Base-by-base conservation (phyloP, 1,139 yeast species). In the Suhomyces bokatorum region DNA sequence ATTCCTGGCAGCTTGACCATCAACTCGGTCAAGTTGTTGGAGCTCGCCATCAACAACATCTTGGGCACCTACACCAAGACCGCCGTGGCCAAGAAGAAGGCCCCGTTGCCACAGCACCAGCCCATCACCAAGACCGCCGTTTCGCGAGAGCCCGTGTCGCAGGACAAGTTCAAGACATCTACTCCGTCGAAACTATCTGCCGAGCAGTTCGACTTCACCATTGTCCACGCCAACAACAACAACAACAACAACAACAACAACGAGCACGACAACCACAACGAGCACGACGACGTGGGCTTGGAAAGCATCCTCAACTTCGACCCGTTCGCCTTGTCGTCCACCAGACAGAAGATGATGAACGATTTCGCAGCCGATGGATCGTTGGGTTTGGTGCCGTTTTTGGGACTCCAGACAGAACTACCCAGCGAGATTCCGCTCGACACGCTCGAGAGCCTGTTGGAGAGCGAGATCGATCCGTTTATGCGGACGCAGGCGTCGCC, bases 321-420 rank as follows among this genome's bases (percentile, higher is more conserved):
- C 50, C 78, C 77, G 5, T 73, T 67, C 51, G 68, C 70, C 39
- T 65, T 66, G 35, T 64, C 65, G 47, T 51, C 67, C 32, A 62
- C 61, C 43, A 66, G 70, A 54, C 60, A 77, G 56, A 51, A 63
- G 54, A 59, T 73, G 59, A 61, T 73, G 53, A 70, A 70, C 50
- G 85, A 80, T 50, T 82, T 81, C 62, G 85, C 82, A 11, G 85
- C 85, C 12, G 88, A 82, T 64, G 87, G 87, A 0, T 82, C 87
- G 0, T 62, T 82, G 37, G 88, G 87, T 0, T 64, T 82, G 46
- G 85, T 81, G 3, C 82, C 82, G 15, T 75, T 80, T 52, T 62
- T 81, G 46, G 80, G 76, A 37, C 65, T 69, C 30, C 22, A 36
- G 16, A 44, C 26, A 32, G 51, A 40, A 13, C 26, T 32, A 12